Base-by-base conservation (phyloP, 2,329 filamentous ascomycete species). In the Hypoxylon sp. region DNA sequence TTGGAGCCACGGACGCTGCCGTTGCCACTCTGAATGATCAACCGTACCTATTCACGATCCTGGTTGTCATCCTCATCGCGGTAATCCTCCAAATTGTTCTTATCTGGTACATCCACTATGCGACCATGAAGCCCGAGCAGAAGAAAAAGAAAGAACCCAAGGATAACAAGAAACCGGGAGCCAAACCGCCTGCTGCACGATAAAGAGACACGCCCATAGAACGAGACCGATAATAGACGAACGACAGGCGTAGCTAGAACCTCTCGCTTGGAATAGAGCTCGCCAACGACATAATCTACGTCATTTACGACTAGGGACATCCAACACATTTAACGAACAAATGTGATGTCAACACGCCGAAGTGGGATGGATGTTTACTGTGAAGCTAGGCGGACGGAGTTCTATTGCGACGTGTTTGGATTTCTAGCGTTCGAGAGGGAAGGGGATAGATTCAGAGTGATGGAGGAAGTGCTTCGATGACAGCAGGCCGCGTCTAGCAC, bases 11-110 rank as follows among this genome's bases (percentile, higher is more conserved):
- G 17, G 80, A 82, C 36, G 79, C 87, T 75, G 87, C 86, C 71
- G 85, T 89, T 73, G 86, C 85, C 69, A 83, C 84, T 58, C 81
- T 89, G 75, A 89, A 89, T 79, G 86, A 89, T 74, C 87, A 89
- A 77, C 87, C 87, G 21, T 80, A 84, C 67, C 80, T 89, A 59
- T 88, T 89, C 79, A 86, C 82, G 70, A 84, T 85, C 68, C 84
- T 89, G 65, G 69, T 89, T 69, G 76, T 87, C 75, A 85, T 86
- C 65, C 80, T 89, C 61, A 74, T 87, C 74, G 79, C 79, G 65
- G 72, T 88, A 55, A 81, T 80, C 66, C 74, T 84, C 7, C 80
- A 88, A 71, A 77, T 76, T 63, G 73, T 81, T 9, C 78, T 89
- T 52, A 77, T 86, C 59, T 88, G 84, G 84, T 88, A 83, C 79